Conservation (phyloP, 139 green algal species). For the Picochlorum sp. region DNA sequence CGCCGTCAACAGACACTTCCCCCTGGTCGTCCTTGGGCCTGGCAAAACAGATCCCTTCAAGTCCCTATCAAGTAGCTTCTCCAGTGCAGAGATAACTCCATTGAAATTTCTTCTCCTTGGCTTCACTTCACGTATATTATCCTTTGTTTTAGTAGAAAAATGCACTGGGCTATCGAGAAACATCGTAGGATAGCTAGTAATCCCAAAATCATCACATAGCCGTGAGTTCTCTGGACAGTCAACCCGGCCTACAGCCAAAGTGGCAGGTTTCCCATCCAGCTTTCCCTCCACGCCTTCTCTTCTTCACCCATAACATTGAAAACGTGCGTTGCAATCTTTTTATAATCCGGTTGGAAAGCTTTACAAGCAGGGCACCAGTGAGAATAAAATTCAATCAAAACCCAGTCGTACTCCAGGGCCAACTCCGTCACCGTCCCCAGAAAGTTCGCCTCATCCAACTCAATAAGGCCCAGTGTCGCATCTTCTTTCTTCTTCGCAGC, state of each 20-base stretch:
- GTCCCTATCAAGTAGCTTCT: neutral
- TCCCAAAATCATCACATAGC: slow-evolving; percentile 9
- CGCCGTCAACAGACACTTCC: neutral
- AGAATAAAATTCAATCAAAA: slow-evolving; percentile 31
- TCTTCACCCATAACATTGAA: neutral
- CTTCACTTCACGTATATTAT: neutral
- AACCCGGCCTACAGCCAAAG: slow-evolving; percentile 35
- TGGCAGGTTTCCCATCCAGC: neutral
- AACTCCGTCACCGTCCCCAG: neutral
- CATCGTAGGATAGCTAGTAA: slow-evolving; percentile 11
- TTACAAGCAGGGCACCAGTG: slow-evolving; percentile 44
- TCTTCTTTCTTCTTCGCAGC: neutral
- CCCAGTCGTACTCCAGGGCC: slow-evolving; percentile 4
- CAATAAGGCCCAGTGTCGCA: neutral
- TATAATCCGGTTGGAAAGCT: slow-evolving; percentile 45
- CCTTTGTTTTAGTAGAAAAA: slow-evolving; percentile 3
- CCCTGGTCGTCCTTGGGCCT: neutral
- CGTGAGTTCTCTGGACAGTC: slow-evolving; percentile 40
- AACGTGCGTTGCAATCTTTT: slow-evolving; percentile 39
- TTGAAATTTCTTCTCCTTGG: neutral
- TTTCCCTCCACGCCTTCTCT: slow-evolving; percentile 14
- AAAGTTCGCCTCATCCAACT: slow-evolving; percentile 4
- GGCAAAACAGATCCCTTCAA: neutral
- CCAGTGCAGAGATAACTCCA: neutral
- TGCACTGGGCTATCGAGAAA: neutral